Percentiles rank a stretch among this genome's conserved stretches.
Conservation (phyloP, 805 yeast genomes). For the Saccharomycopsis olivae region DNA sequence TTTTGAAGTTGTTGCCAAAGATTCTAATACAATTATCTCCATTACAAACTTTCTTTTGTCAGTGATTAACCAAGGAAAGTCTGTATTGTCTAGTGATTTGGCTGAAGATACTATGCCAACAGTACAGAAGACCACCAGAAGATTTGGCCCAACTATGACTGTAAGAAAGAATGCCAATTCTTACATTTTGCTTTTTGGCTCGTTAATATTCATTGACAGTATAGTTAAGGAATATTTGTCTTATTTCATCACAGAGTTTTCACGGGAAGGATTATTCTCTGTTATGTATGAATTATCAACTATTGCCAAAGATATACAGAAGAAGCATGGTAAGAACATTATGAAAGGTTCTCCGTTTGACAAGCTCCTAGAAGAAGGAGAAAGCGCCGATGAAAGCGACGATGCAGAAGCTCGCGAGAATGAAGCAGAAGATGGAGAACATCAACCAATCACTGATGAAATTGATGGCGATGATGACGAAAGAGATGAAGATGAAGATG, state of each 20-base stretch:
- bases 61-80: conserved; percentile 37
- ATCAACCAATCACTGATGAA: not conserved
- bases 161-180: conserved; percentile 3
- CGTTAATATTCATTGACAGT: conserved; percentile 29
- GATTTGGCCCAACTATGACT: not conserved
- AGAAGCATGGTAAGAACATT: not conserved
- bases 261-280: conserved; percentile 61
- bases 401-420: conserved; percentile 16
- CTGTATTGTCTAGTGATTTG: not conserved
- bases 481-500: conserved; percentile 3
- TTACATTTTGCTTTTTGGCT: conserved; percentile 8
- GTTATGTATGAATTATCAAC: conserved; percentile 33
- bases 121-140: not conserved
- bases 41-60: conserved; percentile 48
- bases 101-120: not conserved
- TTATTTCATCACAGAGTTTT: conserved; percentile 38
- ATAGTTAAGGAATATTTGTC: conserved; percentile 36
- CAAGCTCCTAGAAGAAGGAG: not conserved
- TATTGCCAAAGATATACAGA: conserved; percentile 20
- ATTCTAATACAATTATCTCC: conserved; percentile 12
- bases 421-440: conserved; percentile 6
- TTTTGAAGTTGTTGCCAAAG: conserved; percentile 13
- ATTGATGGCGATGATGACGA: conserved; percentile 19
- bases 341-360: no score
- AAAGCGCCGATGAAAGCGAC: conserved; percentile 14